Conservation (phyloP, 305 asterid species). For the Fraxinus ornus region DNA sequence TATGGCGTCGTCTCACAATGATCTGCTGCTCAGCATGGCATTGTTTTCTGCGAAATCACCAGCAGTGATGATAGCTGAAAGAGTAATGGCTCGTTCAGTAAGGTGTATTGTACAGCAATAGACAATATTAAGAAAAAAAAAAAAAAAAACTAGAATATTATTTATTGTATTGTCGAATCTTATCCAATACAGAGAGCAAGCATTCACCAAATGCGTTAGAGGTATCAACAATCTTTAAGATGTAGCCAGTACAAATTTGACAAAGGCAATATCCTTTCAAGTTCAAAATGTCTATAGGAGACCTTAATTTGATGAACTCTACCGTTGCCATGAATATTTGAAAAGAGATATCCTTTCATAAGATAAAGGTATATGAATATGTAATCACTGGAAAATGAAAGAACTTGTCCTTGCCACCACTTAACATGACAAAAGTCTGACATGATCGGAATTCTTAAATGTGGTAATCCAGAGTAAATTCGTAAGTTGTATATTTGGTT, state of each 20-base stretch:
- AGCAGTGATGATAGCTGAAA: conserved; percentile 65
- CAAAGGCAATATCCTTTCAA: not conserved
- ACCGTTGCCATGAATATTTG: not conserved
- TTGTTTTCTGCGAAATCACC: conserved; percentile 50
- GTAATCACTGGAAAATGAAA: not conserved
- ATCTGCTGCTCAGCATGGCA: conserved; percentile 27
- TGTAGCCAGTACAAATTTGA: not conserved
- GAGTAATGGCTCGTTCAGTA: not conserved
- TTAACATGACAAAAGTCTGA: not conserved
- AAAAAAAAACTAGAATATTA: too few species aligned
- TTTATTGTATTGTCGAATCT: not conserved
- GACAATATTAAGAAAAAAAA: not conserved
- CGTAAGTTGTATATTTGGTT: not conserved
- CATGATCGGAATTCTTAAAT: not conserved
- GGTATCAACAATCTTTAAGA: not conserved
- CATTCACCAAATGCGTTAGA: not conserved
- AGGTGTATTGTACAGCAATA: not conserved
- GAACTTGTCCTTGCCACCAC: not conserved
- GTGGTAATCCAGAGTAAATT: not conserved
- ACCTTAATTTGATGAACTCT: not conserved
- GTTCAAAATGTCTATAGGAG: not conserved
- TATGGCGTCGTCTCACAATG: conserved; percentile 7
- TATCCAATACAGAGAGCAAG: not conserved
- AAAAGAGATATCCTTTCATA: not conserved
- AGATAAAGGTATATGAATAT: not conserved